Base-by-base conservation (phyloP, 257 asterid species). In the Cruciata laevipes region DNA sequence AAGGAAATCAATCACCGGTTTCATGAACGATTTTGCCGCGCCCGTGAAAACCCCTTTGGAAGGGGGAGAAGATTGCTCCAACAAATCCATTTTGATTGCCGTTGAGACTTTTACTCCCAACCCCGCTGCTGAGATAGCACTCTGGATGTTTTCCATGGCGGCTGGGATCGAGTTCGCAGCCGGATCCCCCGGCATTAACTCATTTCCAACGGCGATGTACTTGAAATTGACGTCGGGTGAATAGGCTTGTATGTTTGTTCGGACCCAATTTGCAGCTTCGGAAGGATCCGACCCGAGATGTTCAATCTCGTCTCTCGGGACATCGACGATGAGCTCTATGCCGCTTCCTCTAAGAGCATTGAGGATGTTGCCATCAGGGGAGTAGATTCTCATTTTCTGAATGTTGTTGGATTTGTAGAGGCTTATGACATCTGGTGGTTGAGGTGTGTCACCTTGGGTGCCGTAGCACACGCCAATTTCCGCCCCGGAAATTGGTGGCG, bases 161-260 rank as follows among this genome's bases (percentile, higher is more conserved):
- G 74, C 83, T 20, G 14, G 44, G 9, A 73, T 68, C 9, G 0
- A 72, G 6, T 9, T 63, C 4, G 70, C 61, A 5, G 49, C 58
- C 2, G 30, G 18, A 10, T 55, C 23, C 0, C 0, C 4, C 1
- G 83, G 60, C n/a, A 32, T 31, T 14, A 81, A 61, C 57, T 81
- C 83, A 14, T 84, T 84, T 55, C 89, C 86, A 2, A 75, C 82
- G 3, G 73, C 74, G 10, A 77, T 52, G 74, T 75, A 81, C 53
- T 61, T 75, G 76, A 84, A 75, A 2, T 32, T 77, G 47, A 84
- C 80, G 49, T 69, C 55, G 0, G 66, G 38, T 0, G 13, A 60
- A 14, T 67, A 74, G 7, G 5, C 35, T 7, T 12, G 58, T 0
- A 81, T 37, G 63, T 84, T 77, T 20, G 12, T 23, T 33, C 52